Conservation (phyloP, 345 rosid species). For the Syzygium oleosum region DNA sequence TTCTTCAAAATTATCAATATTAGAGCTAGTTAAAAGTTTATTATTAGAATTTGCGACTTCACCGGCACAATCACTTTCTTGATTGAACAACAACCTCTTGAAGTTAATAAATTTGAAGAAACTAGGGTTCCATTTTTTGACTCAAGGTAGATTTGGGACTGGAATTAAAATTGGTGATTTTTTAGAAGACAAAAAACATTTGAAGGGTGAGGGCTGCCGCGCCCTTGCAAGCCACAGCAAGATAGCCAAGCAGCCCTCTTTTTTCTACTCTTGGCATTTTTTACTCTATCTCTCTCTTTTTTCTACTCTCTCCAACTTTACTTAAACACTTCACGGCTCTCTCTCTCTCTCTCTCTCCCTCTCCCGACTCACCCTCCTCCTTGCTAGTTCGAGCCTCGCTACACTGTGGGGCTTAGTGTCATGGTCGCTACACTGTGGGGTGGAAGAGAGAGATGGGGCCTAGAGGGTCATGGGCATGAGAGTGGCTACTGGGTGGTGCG, state of each 20-base stretch:
- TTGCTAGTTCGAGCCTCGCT: too few species aligned
- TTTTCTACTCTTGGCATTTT: too few species aligned
- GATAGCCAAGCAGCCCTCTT: too few species aligned
- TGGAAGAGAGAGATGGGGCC: neutral
- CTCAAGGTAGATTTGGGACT: neutral
- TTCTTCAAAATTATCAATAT: neutral
- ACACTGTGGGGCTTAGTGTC: too few species aligned
- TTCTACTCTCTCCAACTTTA: too few species aligned
- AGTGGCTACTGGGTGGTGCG: neutral
- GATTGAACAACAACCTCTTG: neutral
- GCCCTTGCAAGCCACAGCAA: too few species aligned
- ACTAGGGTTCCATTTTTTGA: neutral
- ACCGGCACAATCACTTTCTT: neutral
- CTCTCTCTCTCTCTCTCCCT: too few species aligned
- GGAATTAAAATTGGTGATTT: neutral
- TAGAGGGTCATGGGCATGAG: neutral
- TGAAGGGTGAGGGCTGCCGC: too few species aligned
- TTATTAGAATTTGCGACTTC: fast-evolving
- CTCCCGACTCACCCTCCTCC: too few species aligned
- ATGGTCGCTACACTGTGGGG: too few species aligned
- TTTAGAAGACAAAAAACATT: neutral
- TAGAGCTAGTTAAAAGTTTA: neutral
- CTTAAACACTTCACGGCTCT: too few species aligned
- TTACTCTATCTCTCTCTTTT: too few species aligned
- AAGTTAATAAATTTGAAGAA: neutral